Conservation (phyloP, 2,329 filamentous ascomycete genomes). For the Didymella glomerata region DNA sequence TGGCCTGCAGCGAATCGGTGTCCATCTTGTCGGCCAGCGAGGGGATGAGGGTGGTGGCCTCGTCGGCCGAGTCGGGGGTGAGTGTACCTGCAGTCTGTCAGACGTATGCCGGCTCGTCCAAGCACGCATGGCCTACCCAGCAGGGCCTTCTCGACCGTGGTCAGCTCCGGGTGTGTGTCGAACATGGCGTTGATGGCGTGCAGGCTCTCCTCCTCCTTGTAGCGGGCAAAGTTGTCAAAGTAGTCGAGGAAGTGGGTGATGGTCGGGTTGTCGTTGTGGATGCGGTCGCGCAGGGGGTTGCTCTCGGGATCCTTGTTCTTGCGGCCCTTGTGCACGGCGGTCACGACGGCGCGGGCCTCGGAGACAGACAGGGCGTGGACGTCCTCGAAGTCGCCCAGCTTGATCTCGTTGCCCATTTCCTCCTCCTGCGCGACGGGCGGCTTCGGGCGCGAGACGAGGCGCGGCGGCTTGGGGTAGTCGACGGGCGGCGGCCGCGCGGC, state of each 20-base stretch:
- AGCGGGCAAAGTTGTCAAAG: slow-evolving; percentile 91
- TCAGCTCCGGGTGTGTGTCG: slow-evolving; percentile 78
- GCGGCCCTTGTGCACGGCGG: slow-evolving; percentile 83
- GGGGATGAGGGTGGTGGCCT: slow-evolving; percentile 95
- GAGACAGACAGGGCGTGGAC: slow-evolving; percentile 92
- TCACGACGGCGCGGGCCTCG: slow-evolving; percentile 90
- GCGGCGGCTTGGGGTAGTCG: slow-evolving; percentile 38
- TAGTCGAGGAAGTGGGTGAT: slow-evolving; percentile 90
- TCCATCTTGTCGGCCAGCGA: slow-evolving; percentile 87
- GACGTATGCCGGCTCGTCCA: not conserved
- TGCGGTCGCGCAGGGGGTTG: slow-evolving; percentile 84
- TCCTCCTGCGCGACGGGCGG: slow-evolving; percentile 78
- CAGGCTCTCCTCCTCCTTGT: slow-evolving; percentile 94
- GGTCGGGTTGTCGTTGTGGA: slow-evolving; percentile 67
- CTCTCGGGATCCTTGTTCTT: slow-evolving; percentile 68
- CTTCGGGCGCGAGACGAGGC: slow-evolving; percentile 60
- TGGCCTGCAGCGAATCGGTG: slow-evolving; percentile 85
- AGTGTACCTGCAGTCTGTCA: slow-evolving; percentile 71
- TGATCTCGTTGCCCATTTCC: slow-evolving; percentile 81
- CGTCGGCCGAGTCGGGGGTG: slow-evolving; percentile 90
- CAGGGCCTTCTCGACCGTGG: slow-evolving; percentile 92
- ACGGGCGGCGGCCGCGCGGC: slow-evolving; percentile 20
- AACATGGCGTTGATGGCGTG: slow-evolving; percentile 92
- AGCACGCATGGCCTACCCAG: slow-evolving; percentile 68
- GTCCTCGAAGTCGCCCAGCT: slow-evolving; percentile 91